Conservation (phyloP, 257 asterid species). For the Rehmannia glutinosa region DNA sequence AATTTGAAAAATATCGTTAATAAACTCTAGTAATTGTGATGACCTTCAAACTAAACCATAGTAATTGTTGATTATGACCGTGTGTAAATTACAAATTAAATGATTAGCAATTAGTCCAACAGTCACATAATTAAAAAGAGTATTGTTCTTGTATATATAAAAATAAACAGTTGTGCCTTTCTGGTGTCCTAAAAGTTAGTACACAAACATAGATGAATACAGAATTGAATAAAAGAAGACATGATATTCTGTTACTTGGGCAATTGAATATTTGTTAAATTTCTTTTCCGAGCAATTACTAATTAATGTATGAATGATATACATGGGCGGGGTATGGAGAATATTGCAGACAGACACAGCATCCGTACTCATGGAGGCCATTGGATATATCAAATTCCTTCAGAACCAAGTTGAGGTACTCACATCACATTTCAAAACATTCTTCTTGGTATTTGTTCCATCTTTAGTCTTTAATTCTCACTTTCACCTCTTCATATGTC, state of each 20-base stretch:
- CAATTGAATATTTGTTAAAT: background rate
- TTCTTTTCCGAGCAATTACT: background rate
- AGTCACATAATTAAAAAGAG: too few relatives aligned
- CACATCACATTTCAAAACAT: slow-evolving; percentile 23
- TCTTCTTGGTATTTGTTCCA: slow-evolving; percentile 36
- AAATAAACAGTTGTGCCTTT: too few relatives aligned
- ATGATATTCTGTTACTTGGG: slow-evolving; percentile 7
- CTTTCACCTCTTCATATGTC: background rate
- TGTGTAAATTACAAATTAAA: too few relatives aligned
- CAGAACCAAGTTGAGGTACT: slow-evolving; percentile 86
- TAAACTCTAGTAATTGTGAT: too few relatives aligned
- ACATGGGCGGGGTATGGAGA: slow-evolving; percentile 35
- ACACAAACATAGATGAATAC: too few relatives aligned
- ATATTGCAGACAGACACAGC: slow-evolving; percentile 93
- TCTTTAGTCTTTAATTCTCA: background rate
- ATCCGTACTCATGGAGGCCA: slow-evolving; percentile 95
- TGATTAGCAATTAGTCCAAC: too few relatives aligned
- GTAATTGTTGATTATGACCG: too few relatives aligned
- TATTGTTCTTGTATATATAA: too few relatives aligned
- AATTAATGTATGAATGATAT: background rate
- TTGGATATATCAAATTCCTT: slow-evolving; percentile 90
- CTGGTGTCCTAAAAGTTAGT: background rate
- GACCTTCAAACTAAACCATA: too few relatives aligned
- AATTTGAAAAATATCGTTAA: too few relatives aligned
- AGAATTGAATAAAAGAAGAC: slow-evolving; percentile 14